Evolutionary conservation across 768 basidiomycete genomes (phyloP).

Genomic region (Melanogaster broomeanus): DNA sequence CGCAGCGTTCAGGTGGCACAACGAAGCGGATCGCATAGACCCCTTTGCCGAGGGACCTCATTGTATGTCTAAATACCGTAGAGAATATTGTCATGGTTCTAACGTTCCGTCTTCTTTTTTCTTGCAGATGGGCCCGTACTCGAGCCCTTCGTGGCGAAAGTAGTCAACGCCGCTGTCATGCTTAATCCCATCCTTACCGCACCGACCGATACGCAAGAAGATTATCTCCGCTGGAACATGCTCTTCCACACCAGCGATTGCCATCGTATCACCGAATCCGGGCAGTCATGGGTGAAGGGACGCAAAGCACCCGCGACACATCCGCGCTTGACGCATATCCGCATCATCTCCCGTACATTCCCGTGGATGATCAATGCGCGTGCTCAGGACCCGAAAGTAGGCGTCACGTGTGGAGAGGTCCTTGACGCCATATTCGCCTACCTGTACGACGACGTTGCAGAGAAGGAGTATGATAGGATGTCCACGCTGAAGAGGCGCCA

Average conservation of each 20-base stretch:
- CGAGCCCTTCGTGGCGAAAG: conserved; percentile 53
- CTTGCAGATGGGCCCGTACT: conserved; percentile 69
- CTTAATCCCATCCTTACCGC: conserved; percentile 67
- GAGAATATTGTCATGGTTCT: conserved; percentile 1
- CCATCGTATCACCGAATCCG: conserved; percentile 60
- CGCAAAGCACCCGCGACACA: conserved; percentile 66
- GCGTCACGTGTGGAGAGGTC: conserved; percentile 70
- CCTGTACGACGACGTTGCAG: conserved; percentile 51
- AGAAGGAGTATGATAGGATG: conserved; percentile 53
- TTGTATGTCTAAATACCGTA: conserved; percentile 35
- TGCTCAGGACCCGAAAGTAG: conserved; percentile 46
- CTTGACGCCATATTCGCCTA: conserved; percentile 53
- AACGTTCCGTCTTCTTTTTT: conserved; percentile 8
- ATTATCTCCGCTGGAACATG: conserved; percentile 75
- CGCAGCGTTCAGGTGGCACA: conserved; percentile 31
- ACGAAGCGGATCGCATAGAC: conserved; percentile 33
- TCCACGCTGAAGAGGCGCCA: conserved; percentile 36
- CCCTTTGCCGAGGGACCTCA: conserved; percentile 42
- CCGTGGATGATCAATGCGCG: conserved; percentile 57
- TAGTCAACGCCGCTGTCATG: conserved; percentile 47
- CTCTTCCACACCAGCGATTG: conserved; percentile 61
- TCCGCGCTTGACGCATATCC: conserved; percentile 55
- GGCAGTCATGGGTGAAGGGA: conserved; percentile 66
- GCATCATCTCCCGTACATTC: conserved; percentile 52
- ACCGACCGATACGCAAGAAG: conserved; percentile 41